Percentiles rank a stretch among this genome's conserved stretches.
These are phyloP conservation scores for Verticillium dahliae DNA, from an alignment of 2,329 filamentous ascomycete species.

Conservation along the genomic window DNA sequence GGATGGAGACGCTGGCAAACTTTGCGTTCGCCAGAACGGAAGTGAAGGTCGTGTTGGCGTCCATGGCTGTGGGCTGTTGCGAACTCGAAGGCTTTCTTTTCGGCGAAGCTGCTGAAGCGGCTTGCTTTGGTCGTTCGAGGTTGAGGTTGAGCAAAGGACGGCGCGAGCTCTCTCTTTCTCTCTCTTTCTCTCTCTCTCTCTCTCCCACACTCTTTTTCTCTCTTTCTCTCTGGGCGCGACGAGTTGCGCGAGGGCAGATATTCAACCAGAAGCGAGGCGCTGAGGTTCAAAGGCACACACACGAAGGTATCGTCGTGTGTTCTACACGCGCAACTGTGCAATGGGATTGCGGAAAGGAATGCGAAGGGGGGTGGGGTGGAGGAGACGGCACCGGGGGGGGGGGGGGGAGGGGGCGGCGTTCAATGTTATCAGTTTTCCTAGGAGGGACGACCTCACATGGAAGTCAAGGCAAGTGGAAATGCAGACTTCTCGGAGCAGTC, in stretches of 20 bases:
- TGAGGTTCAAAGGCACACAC: background rate
- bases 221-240: background rate
- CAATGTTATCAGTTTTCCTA: background rate
- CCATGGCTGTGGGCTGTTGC: conserved; percentile 29
- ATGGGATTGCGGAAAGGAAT: background rate
- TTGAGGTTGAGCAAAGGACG: background rate
- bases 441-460: background rate
- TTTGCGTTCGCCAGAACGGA: conserved; percentile 62
- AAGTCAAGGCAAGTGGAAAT: background rate
- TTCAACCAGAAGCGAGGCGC: background rate
- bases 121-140: background rate
- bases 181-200: no score
- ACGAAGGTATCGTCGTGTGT: background rate
- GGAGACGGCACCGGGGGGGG: background rate
- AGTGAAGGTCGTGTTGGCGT: conserved; percentile 60
- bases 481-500: background rate
- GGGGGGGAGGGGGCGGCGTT: background rate
- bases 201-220: no score
- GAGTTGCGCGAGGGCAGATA: background rate
- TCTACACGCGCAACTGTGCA: background rate
- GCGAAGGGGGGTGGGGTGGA: background rate
- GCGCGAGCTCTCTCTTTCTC: background rate
- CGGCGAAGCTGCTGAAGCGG: background rate
- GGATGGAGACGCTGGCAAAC: conserved; percentile 39
- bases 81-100: background rate